Evolutionary conservation across 495 filamentous ascomycete genomes (phyloP).

Genomic region (Tuber umbilicatum): DNA sequence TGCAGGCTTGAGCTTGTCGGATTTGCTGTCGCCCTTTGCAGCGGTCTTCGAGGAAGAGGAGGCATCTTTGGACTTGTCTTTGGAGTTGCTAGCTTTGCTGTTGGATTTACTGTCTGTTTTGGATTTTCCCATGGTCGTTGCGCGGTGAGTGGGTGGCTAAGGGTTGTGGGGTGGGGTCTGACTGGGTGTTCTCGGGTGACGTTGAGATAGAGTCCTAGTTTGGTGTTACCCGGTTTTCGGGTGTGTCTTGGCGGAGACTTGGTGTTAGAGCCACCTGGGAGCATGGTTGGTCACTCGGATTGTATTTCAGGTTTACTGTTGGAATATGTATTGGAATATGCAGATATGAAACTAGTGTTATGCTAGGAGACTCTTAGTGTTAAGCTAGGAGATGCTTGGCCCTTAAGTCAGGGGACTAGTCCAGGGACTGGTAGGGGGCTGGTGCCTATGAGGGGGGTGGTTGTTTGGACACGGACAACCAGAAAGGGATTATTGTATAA

Average conservation of each 20-base stretch:
- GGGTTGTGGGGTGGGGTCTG: not conserved
- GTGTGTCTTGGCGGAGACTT: not conserved
- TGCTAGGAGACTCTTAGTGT: too few relatives aligned
- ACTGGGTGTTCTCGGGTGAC: not conserved
- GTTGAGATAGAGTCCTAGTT: not conserved
- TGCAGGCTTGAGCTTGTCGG: conserved; percentile 34
- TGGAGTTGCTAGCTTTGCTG: conserved; percentile 8
- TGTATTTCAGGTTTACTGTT: not conserved
- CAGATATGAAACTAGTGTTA: too few relatives aligned
- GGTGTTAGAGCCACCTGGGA: too few relatives aligned
- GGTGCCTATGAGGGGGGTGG: too few relatives aligned
- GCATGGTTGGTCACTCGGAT: not conserved
- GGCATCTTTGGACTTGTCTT: conserved; percentile 7
- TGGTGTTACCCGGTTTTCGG: not conserved
- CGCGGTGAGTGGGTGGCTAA: not conserved
- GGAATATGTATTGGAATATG: too few relatives aligned
- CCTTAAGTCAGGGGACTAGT: too few relatives aligned
- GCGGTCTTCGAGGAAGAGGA: conserved; percentile 19
- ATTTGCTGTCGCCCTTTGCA: conserved; percentile 21
- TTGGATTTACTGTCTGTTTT: conserved; percentile 25
- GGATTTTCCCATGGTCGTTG: not conserved
- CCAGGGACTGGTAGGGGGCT: too few relatives aligned
- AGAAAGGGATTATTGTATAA: too few relatives aligned
- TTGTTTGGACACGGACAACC: too few relatives aligned
- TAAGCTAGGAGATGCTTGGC: too few relatives aligned